Conservation (phyloP, 495 filamentous ascomycete species). For the Sordaria brevicollis region DNA sequence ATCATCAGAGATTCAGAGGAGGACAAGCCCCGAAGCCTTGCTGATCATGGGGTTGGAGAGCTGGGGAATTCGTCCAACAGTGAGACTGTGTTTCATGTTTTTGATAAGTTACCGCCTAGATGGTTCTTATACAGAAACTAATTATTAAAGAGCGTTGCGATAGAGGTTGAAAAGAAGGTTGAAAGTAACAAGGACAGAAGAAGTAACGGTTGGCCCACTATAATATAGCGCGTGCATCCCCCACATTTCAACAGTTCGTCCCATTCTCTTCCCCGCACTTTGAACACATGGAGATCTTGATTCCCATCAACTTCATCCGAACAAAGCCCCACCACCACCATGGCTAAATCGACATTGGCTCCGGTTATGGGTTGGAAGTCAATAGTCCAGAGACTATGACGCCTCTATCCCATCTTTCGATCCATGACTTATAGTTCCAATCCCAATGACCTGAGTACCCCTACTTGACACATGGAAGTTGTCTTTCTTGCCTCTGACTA, state of each 20-base stretch:
- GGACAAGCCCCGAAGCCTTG: background rate
- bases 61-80: background rate
- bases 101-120: background rate
- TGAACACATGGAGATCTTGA: background rate
- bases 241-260: background rate
- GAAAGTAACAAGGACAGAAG: background rate
- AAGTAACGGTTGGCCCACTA: background rate
- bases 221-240: background rate
- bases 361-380: background rate
- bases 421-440: background rate
- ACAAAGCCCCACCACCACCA: background rate
- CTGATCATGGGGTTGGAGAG: background rate
- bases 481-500: background rate
- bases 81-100: background rate
- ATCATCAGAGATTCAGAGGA: background rate
- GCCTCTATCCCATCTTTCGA: background rate
- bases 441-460: background rate
- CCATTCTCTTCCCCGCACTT: background rate
- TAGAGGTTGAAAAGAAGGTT: background rate
- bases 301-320: background rate
- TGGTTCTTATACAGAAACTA: background rate
- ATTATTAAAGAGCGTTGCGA: background rate
- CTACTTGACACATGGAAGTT: background rate
- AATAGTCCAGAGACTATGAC: background rate
- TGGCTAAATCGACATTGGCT: background rate